These are phyloP conservation scores for Aspergillus cristatus DNA, from an alignment of 495 filamentous ascomycete genomes.

Conservation along the genomic window DNA sequence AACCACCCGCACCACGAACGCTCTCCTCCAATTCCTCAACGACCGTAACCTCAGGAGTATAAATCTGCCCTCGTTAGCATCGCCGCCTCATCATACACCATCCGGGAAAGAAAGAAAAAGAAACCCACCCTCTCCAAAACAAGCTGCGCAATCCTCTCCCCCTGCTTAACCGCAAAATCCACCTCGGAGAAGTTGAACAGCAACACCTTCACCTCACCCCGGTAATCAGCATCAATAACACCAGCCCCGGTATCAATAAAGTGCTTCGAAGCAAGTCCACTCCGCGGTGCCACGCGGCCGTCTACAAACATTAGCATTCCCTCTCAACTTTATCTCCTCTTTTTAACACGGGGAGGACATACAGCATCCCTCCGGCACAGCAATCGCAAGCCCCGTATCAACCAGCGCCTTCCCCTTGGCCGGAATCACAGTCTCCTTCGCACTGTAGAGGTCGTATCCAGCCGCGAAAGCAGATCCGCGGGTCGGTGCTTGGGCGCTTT, in stretches of 20 bases:
- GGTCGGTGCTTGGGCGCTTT: conserved; percentile 66
- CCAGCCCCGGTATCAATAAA: conserved; percentile 92
- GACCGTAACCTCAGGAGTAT: conserved; percentile 80
- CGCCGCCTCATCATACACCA: too few species aligned
- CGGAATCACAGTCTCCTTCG: conserved; percentile 64
- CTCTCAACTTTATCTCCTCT: background rate
- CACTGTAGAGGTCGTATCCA: conserved; percentile 84
- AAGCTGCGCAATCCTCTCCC: conserved; percentile 87
- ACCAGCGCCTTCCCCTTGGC: conserved; percentile 76
- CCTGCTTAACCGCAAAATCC: conserved; percentile 74
- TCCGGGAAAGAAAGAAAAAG: background rate
- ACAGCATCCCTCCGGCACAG: conserved; percentile 83
- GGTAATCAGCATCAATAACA: conserved; percentile 96
- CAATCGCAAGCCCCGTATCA: conserved; percentile 83
- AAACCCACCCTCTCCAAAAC: conserved; percentile 65
- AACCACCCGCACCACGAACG: conserved; percentile 81
- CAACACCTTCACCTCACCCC: conserved; percentile 85
- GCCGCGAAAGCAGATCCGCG: conserved; percentile 83
- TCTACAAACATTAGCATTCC: conserved; percentile 40
- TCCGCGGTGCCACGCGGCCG: conserved; percentile 84
- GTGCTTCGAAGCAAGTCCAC: conserved; percentile 84
- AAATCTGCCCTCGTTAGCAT: conserved; percentile 44
- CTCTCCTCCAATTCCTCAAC: conserved; percentile 86
- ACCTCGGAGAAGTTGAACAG: conserved; percentile 83
- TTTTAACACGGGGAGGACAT: conserved; percentile 19